Evolutionary conservation across 164 flowering plant genomes (phyloP).

Genomic region (Umbellularia californica): DNA sequence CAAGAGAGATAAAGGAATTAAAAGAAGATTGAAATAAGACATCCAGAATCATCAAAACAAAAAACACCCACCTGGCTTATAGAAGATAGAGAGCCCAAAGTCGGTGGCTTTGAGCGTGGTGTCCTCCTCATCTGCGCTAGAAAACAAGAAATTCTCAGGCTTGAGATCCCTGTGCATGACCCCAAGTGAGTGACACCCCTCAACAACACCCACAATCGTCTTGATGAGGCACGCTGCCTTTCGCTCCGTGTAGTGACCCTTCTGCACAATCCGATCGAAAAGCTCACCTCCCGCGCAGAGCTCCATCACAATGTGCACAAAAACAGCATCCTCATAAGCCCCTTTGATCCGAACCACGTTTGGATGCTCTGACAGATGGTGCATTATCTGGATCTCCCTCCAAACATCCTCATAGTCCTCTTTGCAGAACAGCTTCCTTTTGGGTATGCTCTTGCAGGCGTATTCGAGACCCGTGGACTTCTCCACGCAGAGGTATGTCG

Average conservation of each 20-base stretch:
- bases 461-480: slow-evolving; percentile 42
- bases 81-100: slow-evolving; percentile 84
- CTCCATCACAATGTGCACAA: slow-evolving; percentile 91
- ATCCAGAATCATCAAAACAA: too few relatives aligned
- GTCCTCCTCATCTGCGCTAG: slow-evolving; percentile 60
- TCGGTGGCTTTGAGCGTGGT: slow-evolving; percentile 79
- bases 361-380: slow-evolving; percentile 76
- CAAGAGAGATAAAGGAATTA: background rate
- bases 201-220: slow-evolving; percentile 78
- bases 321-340: slow-evolving; percentile 72
- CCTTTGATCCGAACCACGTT: slow-evolving; percentile 75
- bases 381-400: slow-evolving; percentile 98
- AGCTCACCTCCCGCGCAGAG: slow-evolving; percentile 88
- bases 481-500: slow-evolving; percentile 68
- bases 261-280: slow-evolving; percentile 76
- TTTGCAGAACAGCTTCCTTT: slow-evolving; percentile 62
- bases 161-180: slow-evolving; percentile 94
- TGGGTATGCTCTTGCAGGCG: slow-evolving; percentile 91
- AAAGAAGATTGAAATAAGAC: too few relatives aligned
- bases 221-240: slow-evolving; percentile 70
- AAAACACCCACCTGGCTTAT: slow-evolving; percentile 63
- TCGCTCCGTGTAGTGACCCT: slow-evolving; percentile 81
- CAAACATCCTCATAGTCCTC: slow-evolving; percentile 90
- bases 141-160: slow-evolving; percentile 94
- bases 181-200: slow-evolving; percentile 89